Base-by-base conservation (phyloP, 305 asterid genomes). In the Euphrasia arctica region DNA sequence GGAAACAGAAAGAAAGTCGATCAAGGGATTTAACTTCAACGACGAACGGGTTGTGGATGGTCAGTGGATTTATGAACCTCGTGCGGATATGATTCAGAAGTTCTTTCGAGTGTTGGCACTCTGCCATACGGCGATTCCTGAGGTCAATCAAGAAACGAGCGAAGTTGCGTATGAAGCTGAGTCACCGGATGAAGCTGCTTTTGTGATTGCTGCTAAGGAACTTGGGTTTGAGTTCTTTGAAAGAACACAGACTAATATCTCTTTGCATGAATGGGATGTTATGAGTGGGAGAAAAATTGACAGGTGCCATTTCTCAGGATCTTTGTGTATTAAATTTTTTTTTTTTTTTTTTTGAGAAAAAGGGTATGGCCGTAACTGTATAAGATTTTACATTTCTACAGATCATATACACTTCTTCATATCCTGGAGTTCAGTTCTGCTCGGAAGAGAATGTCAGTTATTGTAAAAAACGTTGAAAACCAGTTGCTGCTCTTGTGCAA, bases 111-210 rank as follows among this genome's bases (percentile, higher is more conserved):
- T 90, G 63, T 68, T 93, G 64, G 97, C 99, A 0, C 75, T 90
- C 68, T 93, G 99, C 76, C 99, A 93, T 68, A 93, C 97, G 0
- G 97, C 95, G 63, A 90, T 93, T 79, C 96, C 99, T 9, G 99
- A 93, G 55, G 81, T 88, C 51, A 61, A 79, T 75, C 63, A 76
- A 67, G 85, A 80, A 73, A 75, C 88, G 1, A 80, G 85, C 41
- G 86, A 86, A 67, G 82, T 88, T 68, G 66, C 85, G 6, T 93
- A 90, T 62, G 99, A 90, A 81, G 97, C 99, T 9, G 99, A 93
- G 82, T 93, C 97, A 8, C 99, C 99, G 0, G 99, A 93, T 80
- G 99, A 93, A 78, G 88, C 97, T 64, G 97, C 97, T 9, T 93
- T 93, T 74, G 99, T 93, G 51, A 80, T 90, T 77, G 91, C 99